These are phyloP conservation scores for Sporodiniella umbellata DNA, from an alignment of 371 early-diverging fungal genomes.

Conservation along the genomic window DNA sequence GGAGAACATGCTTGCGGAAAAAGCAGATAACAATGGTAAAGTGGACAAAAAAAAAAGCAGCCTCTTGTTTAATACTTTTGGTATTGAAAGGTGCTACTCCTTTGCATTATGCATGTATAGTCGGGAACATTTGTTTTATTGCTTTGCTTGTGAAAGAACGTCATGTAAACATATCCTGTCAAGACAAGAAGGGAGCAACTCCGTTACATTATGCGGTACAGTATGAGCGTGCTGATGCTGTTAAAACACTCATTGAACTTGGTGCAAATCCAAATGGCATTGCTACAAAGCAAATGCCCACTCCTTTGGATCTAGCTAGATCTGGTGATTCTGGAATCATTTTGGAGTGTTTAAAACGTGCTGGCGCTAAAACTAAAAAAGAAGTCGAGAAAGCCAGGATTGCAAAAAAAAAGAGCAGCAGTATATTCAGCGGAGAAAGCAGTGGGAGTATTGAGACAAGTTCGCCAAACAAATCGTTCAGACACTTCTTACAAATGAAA, in stretches of 20 bases:
- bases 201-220: constrained; percentile 45
- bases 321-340: constrained; percentile 24
- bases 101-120: constrained; percentile 44
- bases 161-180: constrained; percentile 13
- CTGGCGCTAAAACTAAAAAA: constrained; percentile 37
- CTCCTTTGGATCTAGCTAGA: constrained; percentile 40
- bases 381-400: constrained; percentile 32
- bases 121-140: constrained; percentile 26
- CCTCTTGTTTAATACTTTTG: too few relatives aligned
- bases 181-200: constrained; percentile 36
- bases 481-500: constrained; percentile 18
- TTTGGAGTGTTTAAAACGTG: constrained; percentile 20
- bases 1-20: constrained; percentile 18
- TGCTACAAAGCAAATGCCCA: constrained; percentile 29
- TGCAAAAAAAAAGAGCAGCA: constrained; percentile 8
- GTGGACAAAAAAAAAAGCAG: too few relatives aligned
- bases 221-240: constrained; percentile 19
- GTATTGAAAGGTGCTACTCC: constrained; percentile 45
- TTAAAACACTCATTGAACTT: constrained; percentile 26
- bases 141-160: constrained; percentile 27
- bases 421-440: constrained; percentile 11
- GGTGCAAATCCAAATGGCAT: constrained; percentile 38
- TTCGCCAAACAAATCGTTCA: background rate
- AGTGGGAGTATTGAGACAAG: constrained; percentile 4
- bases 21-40: constrained; percentile 28